Percentiles rank a stretch among this genome's conserved stretches.
Evolutionary conservation across 2,329 filamentous ascomycete species (phyloP).

Genomic region (Ascochyta rabiei): DNA sequence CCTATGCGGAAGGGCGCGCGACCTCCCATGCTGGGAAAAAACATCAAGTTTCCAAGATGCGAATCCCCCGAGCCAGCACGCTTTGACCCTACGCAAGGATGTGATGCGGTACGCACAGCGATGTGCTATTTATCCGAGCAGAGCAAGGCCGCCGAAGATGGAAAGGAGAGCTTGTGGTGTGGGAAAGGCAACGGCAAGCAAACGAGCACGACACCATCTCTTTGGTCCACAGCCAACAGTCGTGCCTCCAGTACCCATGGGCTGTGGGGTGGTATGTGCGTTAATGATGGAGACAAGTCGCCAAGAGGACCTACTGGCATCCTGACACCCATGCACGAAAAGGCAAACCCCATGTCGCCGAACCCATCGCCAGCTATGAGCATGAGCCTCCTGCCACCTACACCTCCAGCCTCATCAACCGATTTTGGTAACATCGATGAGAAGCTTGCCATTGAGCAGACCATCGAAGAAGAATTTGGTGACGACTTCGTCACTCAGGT

Average conservation of each 20-base stretch:
- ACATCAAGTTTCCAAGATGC: slow-evolving; percentile 81
- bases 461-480: slow-evolving; percentile 70
- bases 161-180: slow-evolving; percentile 66
- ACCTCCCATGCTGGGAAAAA: slow-evolving; percentile 86
- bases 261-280: slow-evolving; percentile 79
- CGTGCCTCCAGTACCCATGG: slow-evolving; percentile 64
- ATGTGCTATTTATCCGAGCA: slow-evolving; percentile 59
- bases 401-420: slow-evolving; percentile 44
- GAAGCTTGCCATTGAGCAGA: slow-evolving; percentile 52
- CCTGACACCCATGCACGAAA: slow-evolving; percentile 54
- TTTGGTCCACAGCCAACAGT: slow-evolving; percentile 46
- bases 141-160: slow-evolving; percentile 50
- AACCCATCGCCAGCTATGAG: slow-evolving; percentile 44
- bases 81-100: slow-evolving; percentile 75
- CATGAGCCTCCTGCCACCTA: slow-evolving; percentile 42
- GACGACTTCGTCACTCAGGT: slow-evolving; percentile 92
- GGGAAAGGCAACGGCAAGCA: slow-evolving; percentile 47
- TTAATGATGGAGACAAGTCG: slow-evolving; percentile 48
- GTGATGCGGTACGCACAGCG: slow-evolving; percentile 55
- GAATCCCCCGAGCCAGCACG: slow-evolving; percentile 82
- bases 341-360: slow-evolving; percentile 51
- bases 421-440: slow-evolving; percentile 52
- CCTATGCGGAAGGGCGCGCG: slow-evolving; percentile 64
- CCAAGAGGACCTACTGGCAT: slow-evolving; percentile 55
- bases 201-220: slow-evolving; percentile 39